phyloP scores from a whole-genome alignment of 345 rosid genomes.

The Boechera divaricarpa region DNA sequence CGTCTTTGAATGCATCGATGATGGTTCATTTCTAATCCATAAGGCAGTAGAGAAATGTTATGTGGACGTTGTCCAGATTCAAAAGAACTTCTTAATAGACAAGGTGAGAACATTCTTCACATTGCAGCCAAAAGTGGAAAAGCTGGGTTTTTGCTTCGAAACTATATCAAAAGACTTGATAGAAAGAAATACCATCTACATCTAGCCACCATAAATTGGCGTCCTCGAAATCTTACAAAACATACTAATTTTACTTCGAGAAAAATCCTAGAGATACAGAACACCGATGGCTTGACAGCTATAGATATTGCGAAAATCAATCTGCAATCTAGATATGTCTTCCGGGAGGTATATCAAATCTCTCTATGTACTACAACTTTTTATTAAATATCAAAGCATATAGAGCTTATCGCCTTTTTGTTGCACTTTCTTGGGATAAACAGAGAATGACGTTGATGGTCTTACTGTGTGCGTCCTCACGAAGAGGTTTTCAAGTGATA shows the following conservation, averaged over 20 bases:
- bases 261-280: not conserved
- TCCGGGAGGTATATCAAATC: not conserved
- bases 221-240: not conserved
- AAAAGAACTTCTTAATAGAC: too few relatives aligned
- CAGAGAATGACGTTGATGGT: not conserved
- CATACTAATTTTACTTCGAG: not conserved
- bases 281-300: not conserved
- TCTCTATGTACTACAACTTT: not conserved
- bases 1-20: not conserved
- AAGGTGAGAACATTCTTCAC: too few relatives aligned
- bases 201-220: not conserved
- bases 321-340: not conserved
- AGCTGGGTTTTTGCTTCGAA: too few relatives aligned
- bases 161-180: too few relatives aligned
- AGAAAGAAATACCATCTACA: not conserved
- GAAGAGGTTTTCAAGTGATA: not conserved
- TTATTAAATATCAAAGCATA: not conserved
- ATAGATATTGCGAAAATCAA: not conserved
- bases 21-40: not conserved
- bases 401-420: not conserved
- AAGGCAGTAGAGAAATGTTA: not conserved
- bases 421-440: not conserved
- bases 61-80: not conserved
- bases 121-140: too few relatives aligned
- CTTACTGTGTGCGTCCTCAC: not conserved